These are phyloP conservation scores for Thyridium curvatum DNA, from an alignment of 2,329 filamentous ascomycete genomes.

Conservation along the genomic window DNA sequence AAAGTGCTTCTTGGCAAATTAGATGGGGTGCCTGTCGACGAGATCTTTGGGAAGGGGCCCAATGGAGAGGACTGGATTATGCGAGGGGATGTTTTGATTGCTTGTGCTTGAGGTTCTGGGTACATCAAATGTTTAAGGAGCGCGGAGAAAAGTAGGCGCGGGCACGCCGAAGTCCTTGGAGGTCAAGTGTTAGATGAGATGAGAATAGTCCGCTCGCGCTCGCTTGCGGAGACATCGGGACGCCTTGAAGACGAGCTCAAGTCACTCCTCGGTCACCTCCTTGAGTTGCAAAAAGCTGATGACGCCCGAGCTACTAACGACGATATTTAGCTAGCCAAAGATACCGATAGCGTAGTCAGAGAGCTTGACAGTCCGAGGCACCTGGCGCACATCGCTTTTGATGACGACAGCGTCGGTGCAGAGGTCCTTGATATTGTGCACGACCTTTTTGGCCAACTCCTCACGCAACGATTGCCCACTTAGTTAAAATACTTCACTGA, in stretches of 20 bases:
- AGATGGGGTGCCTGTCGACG: too few species aligned
- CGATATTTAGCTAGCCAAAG: constrained; percentile 56
- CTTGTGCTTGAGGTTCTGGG: too few species aligned
- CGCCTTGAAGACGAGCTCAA: constrained; percentile 56
- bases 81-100: too few species aligned
- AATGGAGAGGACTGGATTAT: too few species aligned
- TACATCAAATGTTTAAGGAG: too few species aligned
- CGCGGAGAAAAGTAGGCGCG: constrained; percentile 25
- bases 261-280: constrained; percentile 52
- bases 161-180: constrained; percentile 25
- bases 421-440: constrained; percentile 10
- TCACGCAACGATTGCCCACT: too few species aligned
- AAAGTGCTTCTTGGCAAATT: constrained; percentile 78
- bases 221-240: constrained; percentile 56
- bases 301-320: constrained; percentile 55
- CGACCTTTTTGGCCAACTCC: constrained; percentile 11
- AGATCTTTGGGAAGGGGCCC: too few species aligned
- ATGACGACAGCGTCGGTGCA: constrained; percentile 17
- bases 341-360: constrained; percentile 45
- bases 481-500: too few species aligned
- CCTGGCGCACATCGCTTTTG: constrained; percentile 24
- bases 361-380: constrained; percentile 20
- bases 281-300: constrained; percentile 53
- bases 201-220: constrained; percentile 56
- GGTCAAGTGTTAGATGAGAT: constrained; percentile 59